These are phyloP conservation scores for Triticum turgidum DNA, from an alignment of 176 grass and related monocot species.

Conservation along the genomic window DNA sequence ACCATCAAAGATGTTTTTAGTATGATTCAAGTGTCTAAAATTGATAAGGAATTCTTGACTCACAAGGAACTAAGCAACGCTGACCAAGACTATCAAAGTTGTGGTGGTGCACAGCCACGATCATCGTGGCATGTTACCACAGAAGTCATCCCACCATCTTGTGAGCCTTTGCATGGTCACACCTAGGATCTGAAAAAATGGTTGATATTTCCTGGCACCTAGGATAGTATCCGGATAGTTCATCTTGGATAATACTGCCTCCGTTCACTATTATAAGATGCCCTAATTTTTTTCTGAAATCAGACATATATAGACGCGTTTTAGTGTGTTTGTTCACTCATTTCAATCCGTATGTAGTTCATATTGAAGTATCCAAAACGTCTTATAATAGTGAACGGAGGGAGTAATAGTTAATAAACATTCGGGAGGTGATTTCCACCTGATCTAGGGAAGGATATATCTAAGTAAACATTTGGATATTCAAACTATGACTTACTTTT, in stretches of 20 bases:
- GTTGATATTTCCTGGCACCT: neutral
- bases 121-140: neutral
- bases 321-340: no score
- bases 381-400: no score
- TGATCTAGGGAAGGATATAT: neutral
- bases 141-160: neutral
- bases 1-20: neutral
- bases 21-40: neutral
- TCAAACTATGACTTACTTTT: neutral
- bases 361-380: no score
- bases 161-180: neutral
- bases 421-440: neutral
- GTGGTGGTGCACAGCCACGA: neutral
- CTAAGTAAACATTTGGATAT: neutral
- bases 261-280: no score
- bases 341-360: no score
- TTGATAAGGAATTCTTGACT: neutral
- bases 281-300: no score
- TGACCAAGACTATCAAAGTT: neutral
- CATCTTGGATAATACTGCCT: neutral
- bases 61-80: neutral
- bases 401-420: neutral
- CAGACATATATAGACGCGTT: no score
- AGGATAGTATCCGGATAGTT: neutral
- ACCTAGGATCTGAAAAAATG: neutral